These are phyloP conservation scores for Chlorociboria aeruginascens DNA, from an alignment of 495 filamentous ascomycete genomes.

Conservation along the genomic window DNA sequence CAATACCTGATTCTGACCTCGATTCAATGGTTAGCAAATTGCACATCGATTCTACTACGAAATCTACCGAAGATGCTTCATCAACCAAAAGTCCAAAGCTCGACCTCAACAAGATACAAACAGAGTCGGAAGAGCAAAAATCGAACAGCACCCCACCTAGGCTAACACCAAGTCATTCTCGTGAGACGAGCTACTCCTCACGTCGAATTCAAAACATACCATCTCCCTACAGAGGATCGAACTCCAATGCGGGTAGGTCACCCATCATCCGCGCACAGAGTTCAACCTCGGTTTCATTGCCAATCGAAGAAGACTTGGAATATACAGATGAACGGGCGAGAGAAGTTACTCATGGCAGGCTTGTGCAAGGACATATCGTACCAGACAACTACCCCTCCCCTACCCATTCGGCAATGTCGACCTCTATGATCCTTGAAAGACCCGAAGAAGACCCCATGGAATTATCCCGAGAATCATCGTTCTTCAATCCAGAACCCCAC, in stretches of 20 bases:
- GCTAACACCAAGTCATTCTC: constrained; percentile 1
- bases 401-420: constrained; percentile 48
- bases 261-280: constrained; percentile 12
- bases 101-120: constrained; percentile 1
- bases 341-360: constrained; percentile 81
- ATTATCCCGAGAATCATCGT: constrained; percentile 42
- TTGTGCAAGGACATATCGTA: constrained; percentile 94
- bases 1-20: constrained; percentile 9
- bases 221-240: constrained; percentile 8
- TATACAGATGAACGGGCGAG: constrained; percentile 79
- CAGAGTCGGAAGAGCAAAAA: constrained; percentile 2
- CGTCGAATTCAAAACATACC: constrained; percentile 5
- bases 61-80: constrained; percentile 12
- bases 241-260: constrained; percentile 7
- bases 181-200: constrained; percentile 8
- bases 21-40: constrained; percentile 32
- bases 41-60: constrained; percentile 15
- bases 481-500: constrained; percentile 42
- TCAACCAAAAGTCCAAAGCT: neutral
- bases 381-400: constrained; percentile 85
- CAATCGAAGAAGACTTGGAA: constrained; percentile 42
- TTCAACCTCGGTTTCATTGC: constrained; percentile 6
- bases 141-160: constrained; percentile 4
- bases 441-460: constrained; percentile 45
- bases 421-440: constrained; percentile 32